These are phyloP conservation scores for Suhomyces chickasaworum DNA, from an alignment of 1,139 yeast species.

Conservation along the genomic window DNA sequence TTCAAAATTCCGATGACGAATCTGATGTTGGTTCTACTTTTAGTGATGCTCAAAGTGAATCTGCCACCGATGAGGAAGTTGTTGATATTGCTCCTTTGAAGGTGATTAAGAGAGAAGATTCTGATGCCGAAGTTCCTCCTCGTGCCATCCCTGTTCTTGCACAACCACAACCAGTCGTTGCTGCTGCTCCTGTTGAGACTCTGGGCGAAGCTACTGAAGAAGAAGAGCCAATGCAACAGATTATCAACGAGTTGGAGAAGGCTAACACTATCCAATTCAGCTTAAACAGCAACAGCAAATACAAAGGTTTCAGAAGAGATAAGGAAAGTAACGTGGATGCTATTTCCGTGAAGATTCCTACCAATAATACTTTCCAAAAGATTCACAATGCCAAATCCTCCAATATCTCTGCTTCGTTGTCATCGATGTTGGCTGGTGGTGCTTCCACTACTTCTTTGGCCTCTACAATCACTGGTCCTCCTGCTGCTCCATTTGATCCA, in stretches of 20 bases:
- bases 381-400: conserved; percentile 14
- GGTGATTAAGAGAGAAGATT: conserved; percentile 7
- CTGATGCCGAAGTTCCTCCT: conserved; percentile 10
- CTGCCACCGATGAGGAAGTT: conserved; percentile 13
- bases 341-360: conserved; percentile 31
- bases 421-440: conserved; percentile 16
- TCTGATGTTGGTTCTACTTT: conserved; percentile 15
- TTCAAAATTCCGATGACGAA: conserved; percentile 23
- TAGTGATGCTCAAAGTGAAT: conserved; percentile 19
- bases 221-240: conserved; percentile 6
- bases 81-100: conserved; percentile 19
- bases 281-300: conserved; percentile 38
- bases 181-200: conserved; percentile 5
- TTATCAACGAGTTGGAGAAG: conserved; percentile 15
- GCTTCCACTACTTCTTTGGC: conserved; percentile 16
- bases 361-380: conserved; percentile 19
- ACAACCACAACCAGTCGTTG: conserved; percentile 6
- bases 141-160: conserved; percentile 7
- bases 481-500: conserved; percentile 26
- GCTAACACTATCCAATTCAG: conserved; percentile 22
- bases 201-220: conserved; percentile 1
- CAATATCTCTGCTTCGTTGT: conserved; percentile 18
- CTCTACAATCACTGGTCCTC: conserved; percentile 14
- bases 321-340: conserved; percentile 31
- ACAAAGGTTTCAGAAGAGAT: conserved; percentile 50